phyloP scores from a whole-genome alignment of 2,329 filamentous ascomycete species.

The Fusarium annulatum region DNA sequence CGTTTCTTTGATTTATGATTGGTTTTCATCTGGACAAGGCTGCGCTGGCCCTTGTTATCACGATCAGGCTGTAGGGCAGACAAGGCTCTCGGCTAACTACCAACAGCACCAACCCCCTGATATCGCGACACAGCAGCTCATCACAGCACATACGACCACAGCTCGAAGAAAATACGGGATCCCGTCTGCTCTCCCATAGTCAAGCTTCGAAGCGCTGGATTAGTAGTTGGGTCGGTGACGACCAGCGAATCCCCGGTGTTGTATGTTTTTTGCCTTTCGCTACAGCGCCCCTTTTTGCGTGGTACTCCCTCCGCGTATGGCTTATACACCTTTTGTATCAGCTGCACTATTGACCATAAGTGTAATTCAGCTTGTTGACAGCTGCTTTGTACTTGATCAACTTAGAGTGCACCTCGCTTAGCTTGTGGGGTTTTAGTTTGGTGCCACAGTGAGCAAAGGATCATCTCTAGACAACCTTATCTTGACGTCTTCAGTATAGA shows the following conservation, averaged over 20 bases:
- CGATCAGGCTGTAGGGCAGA: slow-evolving; percentile 2
- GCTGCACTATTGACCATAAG: no score
- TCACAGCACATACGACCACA: slow-evolving; percentile 20
- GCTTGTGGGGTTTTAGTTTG: not conserved
- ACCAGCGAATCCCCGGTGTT: slow-evolving; percentile 32
- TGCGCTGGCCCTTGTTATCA: not conserved
- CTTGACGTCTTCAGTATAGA: not conserved
- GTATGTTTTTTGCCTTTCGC: slow-evolving; percentile 6
- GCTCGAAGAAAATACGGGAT: slow-evolving; percentile 31
- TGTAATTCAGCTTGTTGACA: not conserved
- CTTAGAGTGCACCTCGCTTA: not conserved
- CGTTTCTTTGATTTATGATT: slow-evolving; percentile 9
- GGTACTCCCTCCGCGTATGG: not conserved
- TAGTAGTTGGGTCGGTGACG: slow-evolving; percentile 33
- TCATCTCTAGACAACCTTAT: not conserved
- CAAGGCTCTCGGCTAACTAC: slow-evolving; percentile 1
- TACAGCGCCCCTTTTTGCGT: not conserved
- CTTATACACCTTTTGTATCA: not conserved
- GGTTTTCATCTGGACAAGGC: not conserved
- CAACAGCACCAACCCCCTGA: not conserved
- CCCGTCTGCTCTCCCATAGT: slow-evolving; percentile 31
- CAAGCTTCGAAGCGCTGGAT: slow-evolving; percentile 33
- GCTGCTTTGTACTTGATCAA: not conserved
- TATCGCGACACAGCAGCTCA: not conserved
- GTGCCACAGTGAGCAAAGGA: not conserved